Evolutionary conservation across 495 filamentous ascomycete species (phyloP).

Genomic region (Peziza echinospora): DNA sequence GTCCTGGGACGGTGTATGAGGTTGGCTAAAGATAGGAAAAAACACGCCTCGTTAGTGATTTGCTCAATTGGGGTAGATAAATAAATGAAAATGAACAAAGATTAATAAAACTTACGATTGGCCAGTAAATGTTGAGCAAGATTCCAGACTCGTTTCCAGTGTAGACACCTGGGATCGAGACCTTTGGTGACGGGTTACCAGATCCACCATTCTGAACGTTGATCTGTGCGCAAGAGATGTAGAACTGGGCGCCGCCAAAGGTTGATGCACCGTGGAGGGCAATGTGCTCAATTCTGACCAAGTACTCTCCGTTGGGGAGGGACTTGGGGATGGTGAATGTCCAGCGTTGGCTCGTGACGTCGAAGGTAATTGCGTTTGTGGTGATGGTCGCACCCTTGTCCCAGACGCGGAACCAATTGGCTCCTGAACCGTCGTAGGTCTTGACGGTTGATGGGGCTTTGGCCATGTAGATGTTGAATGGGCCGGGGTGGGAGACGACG

Average conservation of each 20-base stretch:
- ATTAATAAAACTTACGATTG: not conserved
- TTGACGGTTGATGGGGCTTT: conserved; percentile 12
- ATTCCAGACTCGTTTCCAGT: conserved; percentile 27
- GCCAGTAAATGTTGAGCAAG: conserved; percentile 16
- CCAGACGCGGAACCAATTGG: conserved; percentile 20
- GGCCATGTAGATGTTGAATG: conserved; percentile 11
- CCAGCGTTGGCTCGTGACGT: not conserved
- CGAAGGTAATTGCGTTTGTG: not conserved
- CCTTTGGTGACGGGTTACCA: conserved; percentile 24
- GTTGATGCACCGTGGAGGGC: conserved; percentile 24
- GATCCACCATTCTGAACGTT: conserved; percentile 24
- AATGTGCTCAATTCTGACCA: conserved; percentile 34
- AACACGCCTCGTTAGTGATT: not conserved
- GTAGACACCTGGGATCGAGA: conserved; percentile 32
- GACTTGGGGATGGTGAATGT: conserved; percentile 27
- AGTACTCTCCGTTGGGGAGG: conserved; percentile 31
- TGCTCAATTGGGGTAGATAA: not conserved
- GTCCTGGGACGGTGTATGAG: not conserved
- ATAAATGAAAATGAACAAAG: not conserved
- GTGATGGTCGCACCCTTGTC: conserved; percentile 11
- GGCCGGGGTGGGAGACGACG: conserved; percentile 10
- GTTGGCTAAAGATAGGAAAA: not conserved
- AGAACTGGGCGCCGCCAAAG: conserved; percentile 15
- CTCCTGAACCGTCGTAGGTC: conserved; percentile 9
- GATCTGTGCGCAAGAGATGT: conserved; percentile 16